phyloP scores from a whole-genome alignment of 73 alveolate species.

The Paramecium sexaurelia region DNA sequence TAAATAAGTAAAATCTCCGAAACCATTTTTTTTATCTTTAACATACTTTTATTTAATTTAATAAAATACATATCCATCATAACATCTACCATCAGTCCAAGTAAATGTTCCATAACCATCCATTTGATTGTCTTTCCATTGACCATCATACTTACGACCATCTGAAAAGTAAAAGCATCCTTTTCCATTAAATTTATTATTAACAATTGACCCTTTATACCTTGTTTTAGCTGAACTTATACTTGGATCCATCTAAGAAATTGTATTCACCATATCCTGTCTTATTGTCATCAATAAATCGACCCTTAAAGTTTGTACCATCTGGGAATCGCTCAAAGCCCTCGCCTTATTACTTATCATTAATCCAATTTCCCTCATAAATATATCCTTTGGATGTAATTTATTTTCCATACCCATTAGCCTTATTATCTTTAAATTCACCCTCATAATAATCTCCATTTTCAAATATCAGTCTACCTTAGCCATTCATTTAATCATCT shows the following conservation, averaged over 20 bases:
- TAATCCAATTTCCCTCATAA: slow-evolving; percentile 69
- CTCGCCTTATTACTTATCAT: slow-evolving; percentile 69
- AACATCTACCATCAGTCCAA: slow-evolving; percentile 30
- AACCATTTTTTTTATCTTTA: slow-evolving; percentile 1
- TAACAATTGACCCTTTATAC: slow-evolving; percentile 45
- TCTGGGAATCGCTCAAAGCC: slow-evolving; percentile 76
- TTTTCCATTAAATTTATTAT: slow-evolving; percentile 54
- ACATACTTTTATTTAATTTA: neutral
- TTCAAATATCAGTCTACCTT: slow-evolving; percentile 54
- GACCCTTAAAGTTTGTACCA: slow-evolving; percentile 73
- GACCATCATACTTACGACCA: slow-evolving; percentile 63
- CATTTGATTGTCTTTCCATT: slow-evolving; percentile 22
- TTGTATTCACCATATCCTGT: slow-evolving; percentile 69
- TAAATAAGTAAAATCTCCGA: neutral
- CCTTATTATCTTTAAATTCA: slow-evolving; percentile 60
- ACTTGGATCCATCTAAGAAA: slow-evolving; percentile 69
- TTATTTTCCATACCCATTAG: slow-evolving; percentile 65
- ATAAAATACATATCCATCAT: neutral
- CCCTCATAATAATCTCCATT: slow-evolving; percentile 73
- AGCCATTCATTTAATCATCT: slow-evolving; percentile 6
- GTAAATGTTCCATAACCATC: slow-evolving; percentile 13
- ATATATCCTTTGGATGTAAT: neutral
- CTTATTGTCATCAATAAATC: slow-evolving; percentile 63
- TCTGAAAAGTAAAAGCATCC: slow-evolving; percentile 60
- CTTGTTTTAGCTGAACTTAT: neutral